A percentile compares a stretch with the other conserved stretches of the same genome.
These are phyloP conservation scores for Cyclostephanos invisitatus DNA, from an alignment of 108 stramenopile species.

Conservation along the genomic window DNA sequence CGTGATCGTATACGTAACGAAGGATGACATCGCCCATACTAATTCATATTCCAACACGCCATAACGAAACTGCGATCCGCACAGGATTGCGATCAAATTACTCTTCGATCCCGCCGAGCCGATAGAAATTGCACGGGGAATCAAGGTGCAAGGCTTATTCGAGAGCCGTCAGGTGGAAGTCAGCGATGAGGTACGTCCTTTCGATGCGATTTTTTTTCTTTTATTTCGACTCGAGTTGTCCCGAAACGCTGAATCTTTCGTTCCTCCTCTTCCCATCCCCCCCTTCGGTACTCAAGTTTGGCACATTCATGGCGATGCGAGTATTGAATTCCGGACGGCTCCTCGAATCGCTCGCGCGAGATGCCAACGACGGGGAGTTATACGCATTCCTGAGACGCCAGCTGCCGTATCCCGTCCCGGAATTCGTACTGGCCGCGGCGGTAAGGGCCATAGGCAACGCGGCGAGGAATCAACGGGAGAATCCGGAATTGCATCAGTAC, in stretches of 20 bases:
- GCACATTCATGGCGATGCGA: conserved; percentile 60
- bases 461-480: conserved; percentile 53
- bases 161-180: conserved; percentile 91
- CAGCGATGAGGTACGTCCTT: conserved; percentile 67
- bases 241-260: neutral
- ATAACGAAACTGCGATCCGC: conserved; percentile 16
- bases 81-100: conserved; percentile 83
- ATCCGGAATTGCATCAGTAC: conserved; percentile 65
- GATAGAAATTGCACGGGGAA: conserved; percentile 52
- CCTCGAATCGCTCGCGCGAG: conserved; percentile 59
- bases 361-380: conserved; percentile 64
- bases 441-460: conserved; percentile 63
- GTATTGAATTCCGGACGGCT: conserved; percentile 62
- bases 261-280: neutral
- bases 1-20: too few relatives aligned
- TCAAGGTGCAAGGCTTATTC: conserved; percentile 91
- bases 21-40: too few relatives aligned
- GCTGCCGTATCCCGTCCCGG: conserved; percentile 70
- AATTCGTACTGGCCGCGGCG: conserved; percentile 58
- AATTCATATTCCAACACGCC: too few relatives aligned
- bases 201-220: conserved; percentile 59
- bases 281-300: conserved; percentile 14
- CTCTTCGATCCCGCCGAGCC: conserved; percentile 92
- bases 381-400: conserved; percentile 66
- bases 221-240: conserved; percentile 16